phyloP scores from a whole-genome alignment of 2,329 filamentous ascomycete genomes.

The Aspergillus sp. region DNA sequence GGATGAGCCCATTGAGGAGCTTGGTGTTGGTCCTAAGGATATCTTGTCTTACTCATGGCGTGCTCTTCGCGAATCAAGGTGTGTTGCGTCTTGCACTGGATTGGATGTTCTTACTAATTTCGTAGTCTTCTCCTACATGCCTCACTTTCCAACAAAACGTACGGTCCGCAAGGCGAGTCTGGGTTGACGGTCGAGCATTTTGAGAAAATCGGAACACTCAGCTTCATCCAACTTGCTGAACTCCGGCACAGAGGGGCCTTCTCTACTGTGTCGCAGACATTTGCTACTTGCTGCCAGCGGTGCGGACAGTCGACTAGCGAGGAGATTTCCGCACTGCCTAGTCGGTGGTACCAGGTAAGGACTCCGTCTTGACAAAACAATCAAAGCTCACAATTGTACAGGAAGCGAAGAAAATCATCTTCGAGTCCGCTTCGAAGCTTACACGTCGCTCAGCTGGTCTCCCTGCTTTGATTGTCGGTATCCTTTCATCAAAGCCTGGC shows the following conservation, averaged over 20 bases:
- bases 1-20: constrained; percentile 62
- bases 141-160: constrained; percentile 58
- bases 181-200: constrained; percentile 61
- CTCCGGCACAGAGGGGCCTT: constrained; percentile 91
- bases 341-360: constrained; percentile 70
- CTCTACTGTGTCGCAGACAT: constrained; percentile 87
- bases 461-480: constrained; percentile 79
- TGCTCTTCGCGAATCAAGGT: constrained; percentile 92
- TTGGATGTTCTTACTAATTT: constrained; percentile 22
- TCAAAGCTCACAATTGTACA: constrained; percentile 12
- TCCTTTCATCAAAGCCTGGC: constrained; percentile 65
- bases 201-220: constrained; percentile 67
- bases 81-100: constrained; percentile 26
- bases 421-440: constrained; percentile 72
- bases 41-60: constrained; percentile 93
- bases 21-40: constrained; percentile 79
- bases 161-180: constrained; percentile 45
- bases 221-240: constrained; percentile 79
- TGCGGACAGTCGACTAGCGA: constrained; percentile 56
- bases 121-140: constrained; percentile 69
- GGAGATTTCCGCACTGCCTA: constrained; percentile 53
- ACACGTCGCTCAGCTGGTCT: constrained; percentile 91
- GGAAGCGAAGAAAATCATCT: constrained; percentile 67
- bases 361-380: not conserved
- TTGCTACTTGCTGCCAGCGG: constrained; percentile 74